Base-by-base conservation (phyloP, 768 basidiomycete species). In the Lyophyllum decastes region DNA sequence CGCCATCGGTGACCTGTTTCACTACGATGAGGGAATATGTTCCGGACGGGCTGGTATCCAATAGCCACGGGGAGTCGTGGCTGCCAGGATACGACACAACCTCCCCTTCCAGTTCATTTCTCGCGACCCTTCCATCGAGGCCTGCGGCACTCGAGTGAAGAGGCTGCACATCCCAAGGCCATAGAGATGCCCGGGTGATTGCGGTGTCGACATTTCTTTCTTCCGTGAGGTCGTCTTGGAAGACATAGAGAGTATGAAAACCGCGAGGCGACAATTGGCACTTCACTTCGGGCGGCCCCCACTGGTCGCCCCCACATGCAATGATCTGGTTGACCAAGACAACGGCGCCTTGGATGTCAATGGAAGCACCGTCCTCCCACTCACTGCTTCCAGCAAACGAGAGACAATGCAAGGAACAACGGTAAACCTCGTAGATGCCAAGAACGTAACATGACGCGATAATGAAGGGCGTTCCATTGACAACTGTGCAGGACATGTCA, bases 41-140 rank as follows among this genome's bases (percentile, higher is more conserved):
- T 5, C 57, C 61, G 10, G 57, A 61, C 17, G 30, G 52, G 22
- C 55, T 57, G 4, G 60, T 34, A 26, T 40, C 54, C 25, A 44
- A 27, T 2, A 58, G 49, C 49, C 7, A 44, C 22, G 52, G 52
- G 2, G 49, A 49, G 35, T 19, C 24, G 25, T 30, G 19, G 19
- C 33, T 52, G 24, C 22, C 11, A 45, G 11, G 14, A 25, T 58
- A 49, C 14, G 53, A 46, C 19, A 21, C 38, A 22, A 48, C 35
- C 11, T 24, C 40, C 7, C 60, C 56, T 10, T 58, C 41, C 0
- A 58, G 45, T 11, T 27, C 17, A 5, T 2, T 7, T 1, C 4
- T n/a, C 40, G n/a, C 40, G 4, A 41, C 4, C 16, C 17, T 5
- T 5, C 19, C 11, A 19, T 19, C 16, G 16, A 10, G 17, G 17